A percentile compares a stretch with the other conserved stretches of the same genome.
Evolutionary conservation across 306 rosid species (phyloP).

Genomic region (Ziziphus jujuba): DNA sequence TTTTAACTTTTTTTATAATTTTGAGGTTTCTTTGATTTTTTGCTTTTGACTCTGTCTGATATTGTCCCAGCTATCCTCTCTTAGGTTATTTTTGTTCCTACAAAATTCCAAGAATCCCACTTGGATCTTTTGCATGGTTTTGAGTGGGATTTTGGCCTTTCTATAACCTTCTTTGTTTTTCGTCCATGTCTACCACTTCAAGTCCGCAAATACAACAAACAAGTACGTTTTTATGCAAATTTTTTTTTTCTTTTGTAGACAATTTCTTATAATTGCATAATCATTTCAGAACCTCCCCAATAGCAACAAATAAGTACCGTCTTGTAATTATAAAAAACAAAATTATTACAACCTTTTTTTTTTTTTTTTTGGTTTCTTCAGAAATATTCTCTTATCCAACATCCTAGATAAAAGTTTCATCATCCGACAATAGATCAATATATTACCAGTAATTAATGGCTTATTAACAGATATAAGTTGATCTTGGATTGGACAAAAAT

Average conservation of each 20-base stretch:
- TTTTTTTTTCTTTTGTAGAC: slow-evolving; percentile 12
- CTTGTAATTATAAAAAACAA: slow-evolving; percentile 3
- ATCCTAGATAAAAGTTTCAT: too few relatives aligned
- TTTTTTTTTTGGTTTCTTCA: too few relatives aligned
- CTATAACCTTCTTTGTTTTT: slow-evolving; percentile 18
- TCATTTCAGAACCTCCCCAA: slow-evolving; percentile 39
- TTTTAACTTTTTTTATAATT: background rate
- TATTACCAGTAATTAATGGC: too few relatives aligned
- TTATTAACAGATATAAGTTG: too few relatives aligned
- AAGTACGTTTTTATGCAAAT: slow-evolving; percentile 27
- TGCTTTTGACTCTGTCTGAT: slow-evolving; percentile 16
- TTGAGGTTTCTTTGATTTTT: slow-evolving; percentile 1
- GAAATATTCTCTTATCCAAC: too few relatives aligned
- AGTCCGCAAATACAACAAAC: slow-evolving; percentile 31
- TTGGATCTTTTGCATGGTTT: slow-evolving; percentile 49
- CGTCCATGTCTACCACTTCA: slow-evolving; percentile 9
- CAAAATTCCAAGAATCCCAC: slow-evolving; percentile 27
- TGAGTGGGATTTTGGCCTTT: slow-evolving; percentile 54
- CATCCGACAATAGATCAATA: too few relatives aligned
- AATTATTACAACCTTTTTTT: too few relatives aligned
- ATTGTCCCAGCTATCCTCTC: background rate
- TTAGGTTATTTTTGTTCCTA: background rate
- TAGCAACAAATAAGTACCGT: slow-evolving; percentile 25
- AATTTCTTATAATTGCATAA: slow-evolving; percentile 50
- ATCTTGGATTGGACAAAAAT: too few relatives aligned